Conservation (phyloP, 495 filamentous ascomycete species). For the Neurospora sp. region DNA sequence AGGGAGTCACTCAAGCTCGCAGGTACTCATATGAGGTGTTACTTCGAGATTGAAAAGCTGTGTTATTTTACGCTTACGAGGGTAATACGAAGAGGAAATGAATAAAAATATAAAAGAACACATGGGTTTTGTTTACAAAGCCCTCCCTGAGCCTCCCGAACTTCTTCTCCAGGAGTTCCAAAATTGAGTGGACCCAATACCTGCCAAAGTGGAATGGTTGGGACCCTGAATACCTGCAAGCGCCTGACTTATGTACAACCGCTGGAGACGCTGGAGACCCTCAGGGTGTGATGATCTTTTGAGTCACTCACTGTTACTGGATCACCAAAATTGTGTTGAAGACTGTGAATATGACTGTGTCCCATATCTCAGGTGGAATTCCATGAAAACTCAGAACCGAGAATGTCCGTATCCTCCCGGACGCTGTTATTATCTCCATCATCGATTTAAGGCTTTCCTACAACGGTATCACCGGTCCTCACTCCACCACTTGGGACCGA, state of each 20-base stretch:
- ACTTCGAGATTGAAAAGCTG: background rate
- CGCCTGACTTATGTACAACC: background rate
- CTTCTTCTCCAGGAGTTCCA: background rate
- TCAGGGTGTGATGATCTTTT: background rate
- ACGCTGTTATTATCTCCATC: background rate
- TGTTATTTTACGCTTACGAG: background rate
- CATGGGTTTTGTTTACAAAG: background rate
- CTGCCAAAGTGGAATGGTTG: background rate
- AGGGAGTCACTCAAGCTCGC: background rate
- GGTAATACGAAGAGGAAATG: background rate
- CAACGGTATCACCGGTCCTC: background rate
- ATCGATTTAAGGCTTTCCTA: background rate
- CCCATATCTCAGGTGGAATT: background rate
- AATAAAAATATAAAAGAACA: background rate
- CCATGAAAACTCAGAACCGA: background rate
- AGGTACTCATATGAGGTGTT: background rate
- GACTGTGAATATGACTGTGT: background rate
- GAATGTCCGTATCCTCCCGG: background rate
- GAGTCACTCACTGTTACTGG: background rate
- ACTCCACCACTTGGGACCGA: background rate
- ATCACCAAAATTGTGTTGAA: background rate
- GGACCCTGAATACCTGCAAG: background rate
- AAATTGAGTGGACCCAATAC: background rate
- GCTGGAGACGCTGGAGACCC: background rate
- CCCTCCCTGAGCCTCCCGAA: background rate